These are phyloP conservation scores for Penstemon davidsonii DNA, from an alignment of 257 asterid genomes.

Conservation along the genomic window DNA sequence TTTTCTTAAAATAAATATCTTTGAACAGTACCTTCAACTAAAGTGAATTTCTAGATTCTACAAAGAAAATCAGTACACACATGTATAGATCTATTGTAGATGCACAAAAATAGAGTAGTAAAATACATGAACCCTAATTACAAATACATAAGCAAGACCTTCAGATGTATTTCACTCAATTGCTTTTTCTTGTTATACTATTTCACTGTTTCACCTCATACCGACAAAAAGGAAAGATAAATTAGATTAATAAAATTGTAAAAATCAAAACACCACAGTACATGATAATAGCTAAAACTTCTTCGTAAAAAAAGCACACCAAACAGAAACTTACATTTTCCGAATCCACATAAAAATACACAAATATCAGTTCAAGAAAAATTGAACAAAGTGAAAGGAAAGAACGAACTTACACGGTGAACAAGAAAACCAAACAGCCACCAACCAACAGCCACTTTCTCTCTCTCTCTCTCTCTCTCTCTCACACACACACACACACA, in stretches of 20 bases:
- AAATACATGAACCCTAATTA: conserved; percentile 13
- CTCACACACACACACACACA: conserved; percentile 28
- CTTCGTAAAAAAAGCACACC: conserved; percentile 22
- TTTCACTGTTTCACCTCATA: not conserved
- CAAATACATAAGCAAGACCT: too few relatives aligned
- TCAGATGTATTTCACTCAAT: too few relatives aligned
- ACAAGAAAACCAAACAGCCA: conserved; percentile 33
- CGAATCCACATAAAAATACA: not conserved
- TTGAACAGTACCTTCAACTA: not conserved
- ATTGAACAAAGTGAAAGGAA: conserved; percentile 14
- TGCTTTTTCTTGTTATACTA: too few relatives aligned
- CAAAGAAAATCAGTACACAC: not conserved
- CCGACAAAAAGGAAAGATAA: not conserved
- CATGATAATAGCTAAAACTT: conserved; percentile 10
- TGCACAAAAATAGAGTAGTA: not conserved
- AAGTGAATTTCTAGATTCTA: conserved; percentile 1
- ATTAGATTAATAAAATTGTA: conserved; percentile 24
- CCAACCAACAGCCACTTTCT: conserved; percentile 25
- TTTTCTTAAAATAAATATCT: conserved; percentile 2
- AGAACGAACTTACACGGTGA: conserved; percentile 41
- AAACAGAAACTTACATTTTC: conserved; percentile 6
- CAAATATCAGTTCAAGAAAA: not conserved
- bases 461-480: conserved; percentile 26
- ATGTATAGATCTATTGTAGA: not conserved
- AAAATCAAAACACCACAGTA: conserved; percentile 15